phyloP scores from a whole-genome alignment of 148 eudicot genomes.

The Amaranthus palmeri region DNA sequence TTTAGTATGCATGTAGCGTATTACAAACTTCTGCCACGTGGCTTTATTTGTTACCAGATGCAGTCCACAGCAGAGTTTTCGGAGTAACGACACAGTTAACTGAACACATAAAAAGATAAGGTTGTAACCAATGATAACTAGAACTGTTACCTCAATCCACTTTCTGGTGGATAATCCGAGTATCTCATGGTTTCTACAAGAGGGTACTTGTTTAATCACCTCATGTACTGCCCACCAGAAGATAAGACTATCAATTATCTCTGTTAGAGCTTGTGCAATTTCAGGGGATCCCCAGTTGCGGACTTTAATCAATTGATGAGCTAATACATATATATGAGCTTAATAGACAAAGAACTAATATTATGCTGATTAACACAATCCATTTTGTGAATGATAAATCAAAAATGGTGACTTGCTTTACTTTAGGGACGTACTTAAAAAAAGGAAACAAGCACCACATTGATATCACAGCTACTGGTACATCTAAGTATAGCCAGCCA shows the following conservation, averaged over 20 bases:
- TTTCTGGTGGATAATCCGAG: not conserved
- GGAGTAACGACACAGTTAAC: not conserved
- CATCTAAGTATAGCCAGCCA: constrained; percentile 6
- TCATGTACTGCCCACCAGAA: no score
- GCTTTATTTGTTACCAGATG: not conserved
- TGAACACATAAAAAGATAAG: not conserved
- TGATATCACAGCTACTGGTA: not conserved
- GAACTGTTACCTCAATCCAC: constrained; percentile 1
- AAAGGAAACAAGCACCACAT: constrained; percentile 11
- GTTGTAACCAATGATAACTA: constrained; percentile 1
- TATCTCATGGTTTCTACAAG: not conserved
- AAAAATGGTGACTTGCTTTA: not conserved
- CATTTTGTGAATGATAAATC: constrained; percentile 10
- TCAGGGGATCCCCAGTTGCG: no score
- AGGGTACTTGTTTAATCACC: no score
- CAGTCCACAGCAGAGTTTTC: not conserved
- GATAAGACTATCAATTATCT: no score
- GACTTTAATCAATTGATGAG: no score
- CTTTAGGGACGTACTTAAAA: not conserved
- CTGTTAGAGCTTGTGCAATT: no score
- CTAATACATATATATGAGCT: no score
- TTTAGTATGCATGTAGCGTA: not conserved
- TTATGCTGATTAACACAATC: constrained; percentile 5
- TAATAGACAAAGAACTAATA: constrained; percentile 6
- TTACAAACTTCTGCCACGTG: not conserved